These are phyloP conservation scores for Sclerotinia sclerotiorum DNA, from an alignment of 2,329 filamentous ascomycete species.

Conservation along the genomic window DNA sequence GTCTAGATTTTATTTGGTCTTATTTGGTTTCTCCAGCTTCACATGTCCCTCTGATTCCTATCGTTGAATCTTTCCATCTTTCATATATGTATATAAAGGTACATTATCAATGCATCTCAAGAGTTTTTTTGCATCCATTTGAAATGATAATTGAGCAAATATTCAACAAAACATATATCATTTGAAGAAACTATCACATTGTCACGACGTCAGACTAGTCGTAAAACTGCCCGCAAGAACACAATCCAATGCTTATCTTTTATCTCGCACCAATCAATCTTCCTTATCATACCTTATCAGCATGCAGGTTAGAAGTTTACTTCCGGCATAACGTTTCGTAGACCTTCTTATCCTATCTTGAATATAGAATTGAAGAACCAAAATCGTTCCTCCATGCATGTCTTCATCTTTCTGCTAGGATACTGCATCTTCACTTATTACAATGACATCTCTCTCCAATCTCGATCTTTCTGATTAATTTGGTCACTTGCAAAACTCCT, in stretches of 20 bases:
- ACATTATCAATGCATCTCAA: background rate
- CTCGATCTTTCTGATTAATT: background rate
- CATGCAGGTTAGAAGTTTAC: background rate
- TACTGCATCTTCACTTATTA: background rate
- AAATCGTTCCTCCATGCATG: background rate
- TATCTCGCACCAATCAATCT: slow-evolving; percentile 1
- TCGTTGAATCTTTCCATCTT: background rate
- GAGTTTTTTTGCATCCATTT: background rate
- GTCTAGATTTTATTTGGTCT: background rate
- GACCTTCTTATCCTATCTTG: background rate
- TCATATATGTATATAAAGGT: background rate
- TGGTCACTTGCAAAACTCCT: background rate
- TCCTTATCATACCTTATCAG: slow-evolving; percentile 5
- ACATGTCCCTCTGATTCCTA: background rate
- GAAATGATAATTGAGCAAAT: background rate
- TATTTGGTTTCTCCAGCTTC: background rate
- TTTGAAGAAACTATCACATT: background rate
- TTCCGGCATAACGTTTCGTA: background rate
- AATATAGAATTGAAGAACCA: background rate
- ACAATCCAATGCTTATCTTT: slow-evolving; percentile 4
- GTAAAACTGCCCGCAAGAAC: slow-evolving; percentile 5
- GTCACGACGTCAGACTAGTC: background rate
- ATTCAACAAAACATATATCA: background rate
- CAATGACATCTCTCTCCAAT: background rate
- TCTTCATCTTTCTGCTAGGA: background rate